phyloP scores from a whole-genome alignment of 2,329 filamentous ascomycete species.

The Aspergillus niger region DNA sequence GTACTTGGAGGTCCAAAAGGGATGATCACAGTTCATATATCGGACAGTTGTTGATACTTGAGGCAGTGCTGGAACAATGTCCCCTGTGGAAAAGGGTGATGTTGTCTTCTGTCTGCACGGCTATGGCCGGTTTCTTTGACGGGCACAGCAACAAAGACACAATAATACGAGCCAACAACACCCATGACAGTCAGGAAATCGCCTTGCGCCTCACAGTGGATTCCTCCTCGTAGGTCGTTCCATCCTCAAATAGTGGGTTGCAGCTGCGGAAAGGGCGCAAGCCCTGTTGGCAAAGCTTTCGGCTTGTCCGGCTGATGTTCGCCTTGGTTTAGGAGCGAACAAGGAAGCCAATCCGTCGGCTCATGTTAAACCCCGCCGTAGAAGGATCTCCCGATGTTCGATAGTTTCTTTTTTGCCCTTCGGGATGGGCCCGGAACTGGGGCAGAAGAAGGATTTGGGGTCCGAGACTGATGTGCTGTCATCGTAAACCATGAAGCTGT shows the following conservation, averaged over 20 bases:
- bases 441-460: slow-evolving; percentile 7
- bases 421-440: not conserved
- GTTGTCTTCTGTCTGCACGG: slow-evolving; percentile 2
- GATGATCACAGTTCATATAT: slow-evolving; percentile 2
- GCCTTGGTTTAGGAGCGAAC: slow-evolving; percentile 1
- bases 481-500: not conserved
- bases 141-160: not conserved
- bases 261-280: not conserved
- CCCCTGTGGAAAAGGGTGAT: not conserved
- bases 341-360: slow-evolving; percentile 3
- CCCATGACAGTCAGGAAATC: not conserved
- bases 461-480: not conserved
- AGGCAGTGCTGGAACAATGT: slow-evolving; percentile 5
- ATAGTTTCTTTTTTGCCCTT: not conserved
- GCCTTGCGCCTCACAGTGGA: slow-evolving; percentile 8
- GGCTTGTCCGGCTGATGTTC: slow-evolving; percentile 7
- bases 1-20: not conserved
- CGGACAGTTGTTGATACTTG: not conserved
- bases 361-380: not conserved
- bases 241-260: not conserved
- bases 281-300: slow-evolving; percentile 7
- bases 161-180: not conserved
- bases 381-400: not conserved
- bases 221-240: not conserved
- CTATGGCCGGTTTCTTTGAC: slow-evolving; percentile 3